phyloP scores from a whole-genome alignment of 441 rosid species.

The Isatis lusitanica region DNA sequence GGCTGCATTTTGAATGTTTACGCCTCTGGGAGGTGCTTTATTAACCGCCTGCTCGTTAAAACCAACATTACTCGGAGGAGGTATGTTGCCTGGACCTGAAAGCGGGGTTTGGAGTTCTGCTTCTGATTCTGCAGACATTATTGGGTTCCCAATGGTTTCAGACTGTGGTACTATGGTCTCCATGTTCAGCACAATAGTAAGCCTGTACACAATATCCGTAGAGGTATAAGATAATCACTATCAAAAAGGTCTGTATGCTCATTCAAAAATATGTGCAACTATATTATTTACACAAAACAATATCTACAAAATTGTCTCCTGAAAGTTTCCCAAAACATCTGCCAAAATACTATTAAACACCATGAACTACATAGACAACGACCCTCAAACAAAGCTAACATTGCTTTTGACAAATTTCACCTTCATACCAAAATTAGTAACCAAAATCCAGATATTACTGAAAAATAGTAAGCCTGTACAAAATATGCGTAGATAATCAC shows the following conservation, averaged over 20 bases:
- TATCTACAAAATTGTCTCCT: background rate
- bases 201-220: slow-evolving; percentile 44
- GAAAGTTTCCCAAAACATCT: background rate
- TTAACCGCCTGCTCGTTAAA: slow-evolving; percentile 27
- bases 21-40: slow-evolving; percentile 33
- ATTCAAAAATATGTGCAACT: background rate
- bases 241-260: background rate
- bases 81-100: slow-evolving; percentile 28
- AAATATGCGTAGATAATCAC: too few relatives aligned
- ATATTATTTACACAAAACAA: background rate
- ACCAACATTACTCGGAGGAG: slow-evolving; percentile 23
- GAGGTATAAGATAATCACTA: slow-evolving; percentile 8
- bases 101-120: slow-evolving; percentile 41
- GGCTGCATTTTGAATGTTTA: slow-evolving; percentile 37
- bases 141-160: slow-evolving; percentile 81
- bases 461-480: too few relatives aligned
- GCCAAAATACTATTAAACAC: background rate
- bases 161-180: slow-evolving; percentile 70
- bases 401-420: background rate
- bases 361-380: slow-evolving; percentile 14
- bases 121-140: slow-evolving; percentile 44
- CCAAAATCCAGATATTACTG: background rate
- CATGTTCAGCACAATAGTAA: slow-evolving; percentile 79
- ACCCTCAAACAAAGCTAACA: slow-evolving; percentile 2
- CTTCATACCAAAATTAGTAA: too few relatives aligned